Conservation (phyloP, 176 grass and related monocot species). For the Olyra latifolia region DNA sequence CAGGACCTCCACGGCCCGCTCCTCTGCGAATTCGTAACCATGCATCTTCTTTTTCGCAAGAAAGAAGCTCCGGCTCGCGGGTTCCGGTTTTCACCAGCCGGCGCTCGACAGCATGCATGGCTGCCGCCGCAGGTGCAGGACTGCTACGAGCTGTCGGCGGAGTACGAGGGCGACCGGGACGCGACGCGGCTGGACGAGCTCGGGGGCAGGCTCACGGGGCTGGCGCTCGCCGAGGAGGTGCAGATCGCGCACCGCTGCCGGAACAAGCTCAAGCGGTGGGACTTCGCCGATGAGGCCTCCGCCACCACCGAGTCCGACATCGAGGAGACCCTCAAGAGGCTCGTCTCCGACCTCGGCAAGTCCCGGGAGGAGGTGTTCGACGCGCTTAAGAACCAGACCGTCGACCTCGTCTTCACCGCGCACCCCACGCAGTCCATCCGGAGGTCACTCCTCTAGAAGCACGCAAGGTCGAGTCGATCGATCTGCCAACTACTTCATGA, state of each 20-base stretch:
- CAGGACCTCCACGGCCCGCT: slow-evolving; percentile 55
- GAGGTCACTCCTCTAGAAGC: slow-evolving; percentile 83
- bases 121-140: slow-evolving; percentile 78
- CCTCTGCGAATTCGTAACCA: slow-evolving; percentile 41
- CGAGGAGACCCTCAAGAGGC: slow-evolving; percentile 72
- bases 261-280: slow-evolving; percentile 65
- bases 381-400: slow-evolving; percentile 78
- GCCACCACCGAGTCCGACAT: slow-evolving; percentile 83
- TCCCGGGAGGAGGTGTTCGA: slow-evolving; percentile 70
- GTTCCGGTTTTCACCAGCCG: too few relatives aligned
- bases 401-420: slow-evolving; percentile 87
- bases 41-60: background rate
- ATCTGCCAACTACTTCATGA: too few relatives aligned
- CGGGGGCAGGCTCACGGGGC: slow-evolving; percentile 49
- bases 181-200: slow-evolving; percentile 54
- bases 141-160: slow-evolving; percentile 67
- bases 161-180: slow-evolving; percentile 53
- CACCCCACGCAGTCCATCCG: slow-evolving; percentile 87
- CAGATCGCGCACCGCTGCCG: slow-evolving; percentile 65
- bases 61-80: background rate
- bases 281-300: slow-evolving; percentile 64
- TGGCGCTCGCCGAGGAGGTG: slow-evolving; percentile 78
- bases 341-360: slow-evolving; percentile 59
- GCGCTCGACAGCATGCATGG: too few relatives aligned
- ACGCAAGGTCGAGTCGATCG: slow-evolving; percentile 42